Base-by-base conservation (phyloP, 768 basidiomycete genomes). In the Cantharellus anzutake region DNA sequence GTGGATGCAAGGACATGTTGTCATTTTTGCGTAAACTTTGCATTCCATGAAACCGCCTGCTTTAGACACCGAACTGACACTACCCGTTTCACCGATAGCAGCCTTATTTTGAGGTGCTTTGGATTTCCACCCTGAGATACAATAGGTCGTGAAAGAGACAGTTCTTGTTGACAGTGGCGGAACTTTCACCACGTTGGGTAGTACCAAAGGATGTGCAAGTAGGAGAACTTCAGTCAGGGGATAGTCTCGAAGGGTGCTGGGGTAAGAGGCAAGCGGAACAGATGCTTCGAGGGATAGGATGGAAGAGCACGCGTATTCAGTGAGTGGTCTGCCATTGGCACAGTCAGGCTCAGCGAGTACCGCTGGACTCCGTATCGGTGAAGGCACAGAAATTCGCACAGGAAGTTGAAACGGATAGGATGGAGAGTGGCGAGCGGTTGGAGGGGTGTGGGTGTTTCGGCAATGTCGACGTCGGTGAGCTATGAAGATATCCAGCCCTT, bases 21-120 rank as follows among this genome's bases (percentile, higher is more conserved):
- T 0, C 90, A 91, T 20, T 94, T 75, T 67, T 97, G 91, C 70
- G 94, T 96, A 64, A 96, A 86, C 71, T 97, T 93, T 66, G 89
- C 86, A 62, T 80, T 75, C 1, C 89, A 82, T 14, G 86, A 71
- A 50, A 75, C 72, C 67, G 88, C 83, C 68, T 2, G 76, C 73
- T 0, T 68, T 59, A 56, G 93, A 71, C 34, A 67, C 70, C 42
- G 74, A 69, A 2, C 73, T 73, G 4, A 71, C 61, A 2, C 80
- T 81, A 3, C 84, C 84, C 53, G 80, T 76, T 65, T 85, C 86
- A 14, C 76, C 77, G 34, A 84, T 71, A 11, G 76, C 67, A 2
- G 76, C 71, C 69, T 89, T 90, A 39, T 79, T 73, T 4, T 76
- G 80, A 1, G 77, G 76, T 0, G 89, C n/a, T 89, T 67, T 94